Conservation (phyloP, 2,329 filamentous ascomycete species). For the Beauveria pseudobassiana region DNA sequence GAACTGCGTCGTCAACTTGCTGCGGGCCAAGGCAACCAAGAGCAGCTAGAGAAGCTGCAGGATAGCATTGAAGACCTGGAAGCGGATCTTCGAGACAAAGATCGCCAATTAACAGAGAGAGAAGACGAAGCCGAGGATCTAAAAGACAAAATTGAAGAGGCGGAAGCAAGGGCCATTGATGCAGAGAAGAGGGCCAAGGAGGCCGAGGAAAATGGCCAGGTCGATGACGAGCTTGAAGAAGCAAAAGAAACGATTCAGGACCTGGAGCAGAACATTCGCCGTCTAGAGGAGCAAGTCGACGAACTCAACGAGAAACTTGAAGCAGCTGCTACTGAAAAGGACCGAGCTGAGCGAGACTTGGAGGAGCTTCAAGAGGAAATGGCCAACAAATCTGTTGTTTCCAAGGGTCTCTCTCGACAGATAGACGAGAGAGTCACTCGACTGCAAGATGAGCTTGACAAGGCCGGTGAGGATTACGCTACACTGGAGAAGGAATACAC, state of each 20-base stretch:
- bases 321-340: constrained; percentile 45
- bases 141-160: constrained; percentile 45
- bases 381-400: constrained; percentile 70
- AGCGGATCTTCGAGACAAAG: constrained; percentile 67
- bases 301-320: constrained; percentile 48
- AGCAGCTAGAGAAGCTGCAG: constrained; percentile 58
- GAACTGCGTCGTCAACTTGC: constrained; percentile 54
- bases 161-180: constrained; percentile 52
- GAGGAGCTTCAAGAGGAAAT: constrained; percentile 68
- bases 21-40: constrained; percentile 46
- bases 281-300: constrained; percentile 46
- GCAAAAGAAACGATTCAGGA: constrained; percentile 52
- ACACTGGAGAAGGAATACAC: constrained; percentile 44
- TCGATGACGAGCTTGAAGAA: constrained; percentile 44
- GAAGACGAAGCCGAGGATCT: constrained; percentile 68
- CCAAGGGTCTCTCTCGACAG: constrained; percentile 67
- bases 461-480: constrained; percentile 39
- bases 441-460: constrained; percentile 59
- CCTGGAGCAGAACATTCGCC: constrained; percentile 47
- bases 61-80: constrained; percentile 72
- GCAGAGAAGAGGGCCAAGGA: constrained; percentile 43
- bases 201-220: constrained; percentile 49
- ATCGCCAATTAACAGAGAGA: constrained; percentile 62
- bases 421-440: constrained; percentile 63
- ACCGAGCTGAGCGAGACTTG: constrained; percentile 51